phyloP scores from a whole-genome alignment of 345 rosid genomes.

The Kernera saxatilis region DNA sequence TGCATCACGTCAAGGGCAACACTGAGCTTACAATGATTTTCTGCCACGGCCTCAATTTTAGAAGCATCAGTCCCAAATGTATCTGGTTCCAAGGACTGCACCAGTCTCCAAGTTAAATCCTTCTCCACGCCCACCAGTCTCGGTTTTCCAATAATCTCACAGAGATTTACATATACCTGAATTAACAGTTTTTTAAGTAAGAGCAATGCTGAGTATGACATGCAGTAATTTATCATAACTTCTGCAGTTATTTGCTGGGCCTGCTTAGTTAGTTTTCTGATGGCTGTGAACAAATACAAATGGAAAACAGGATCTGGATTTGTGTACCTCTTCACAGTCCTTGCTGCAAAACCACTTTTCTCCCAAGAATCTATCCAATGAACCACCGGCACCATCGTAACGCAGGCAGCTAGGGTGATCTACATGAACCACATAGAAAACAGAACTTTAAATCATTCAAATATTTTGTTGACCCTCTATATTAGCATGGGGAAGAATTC shows the following conservation, averaged over 20 bases:
- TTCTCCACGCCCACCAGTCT: constrained; percentile 47
- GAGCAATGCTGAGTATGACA: constrained; percentile 1
- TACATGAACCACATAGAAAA: constrained; percentile 28
- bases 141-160: constrained; percentile 55
- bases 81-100: constrained; percentile 37
- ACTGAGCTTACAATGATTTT: constrained; percentile 55
- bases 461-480: background rate
- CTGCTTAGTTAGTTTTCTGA: background rate
- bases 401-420: constrained; percentile 54
- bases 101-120: constrained; percentile 68
- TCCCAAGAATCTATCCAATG: constrained; percentile 9
- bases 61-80: constrained; percentile 24
- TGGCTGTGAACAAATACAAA: constrained; percentile 2
- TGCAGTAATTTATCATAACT: background rate
- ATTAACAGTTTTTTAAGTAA: constrained; percentile 6
- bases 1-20: constrained; percentile 78
- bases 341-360: constrained; percentile 65
- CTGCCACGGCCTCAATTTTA: constrained; percentile 40
- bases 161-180: constrained; percentile 61
- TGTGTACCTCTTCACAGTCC: constrained; percentile 58
- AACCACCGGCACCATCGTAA: constrained; percentile 21
- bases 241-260: background rate
- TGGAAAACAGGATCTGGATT: background rate
- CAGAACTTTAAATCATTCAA: constrained; percentile 16
- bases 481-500: constrained; percentile 11